Evolutionary conservation across 1,284 basidiomycete species (phyloP), one percentile per base, ranked within the genome.

Genomic region (Leccinum pseudoinsigne): DNA sequence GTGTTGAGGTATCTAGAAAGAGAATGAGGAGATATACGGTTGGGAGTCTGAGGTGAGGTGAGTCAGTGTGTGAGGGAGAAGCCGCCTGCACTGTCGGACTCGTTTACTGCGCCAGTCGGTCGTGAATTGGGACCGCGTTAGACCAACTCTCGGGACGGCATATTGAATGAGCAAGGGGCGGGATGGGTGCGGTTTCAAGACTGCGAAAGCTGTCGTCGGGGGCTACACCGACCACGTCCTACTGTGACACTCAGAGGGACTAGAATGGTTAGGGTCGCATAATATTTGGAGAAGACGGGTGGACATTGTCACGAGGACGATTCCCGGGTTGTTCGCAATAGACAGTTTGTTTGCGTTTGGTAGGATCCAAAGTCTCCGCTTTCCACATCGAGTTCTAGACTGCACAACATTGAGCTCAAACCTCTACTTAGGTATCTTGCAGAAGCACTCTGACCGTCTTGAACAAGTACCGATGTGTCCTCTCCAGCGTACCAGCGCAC

Each of bases 401-500:
- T 36, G 34, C 34, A 36, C 34, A 36, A 36, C 34, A 36, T 38
- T 12, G 12, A 38, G 38, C 38, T 38, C 38, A 14, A 38, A 38
- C 14, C 38, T 38, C 38, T 36, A 36, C 34, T 36, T 14, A 38
- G 38, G 38, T 38, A 38, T 38, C 38, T 38, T 38, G 14, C 38
- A 38, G 38, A 38, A 38, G 38, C 38, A 38, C 14, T 38, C 14
- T 38, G 38, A 40, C 40, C 16, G 4, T 40, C 40, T 40, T 40
- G 14, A 40, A 4, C 40, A 40, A 67, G 71, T 16, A 65, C 63
- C 7, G 68, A 74, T 21, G 57, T 67, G 21, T 75, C 74, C 10
- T 64, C 16, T 40, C 38, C 38, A 4, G 40, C 40, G 40, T 40
- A 40, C 42, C 54, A 2, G 53, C 63, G 53, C 34, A 36, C 34